Percentiles rank a stretch among this genome's conserved stretches.
Conservation (phyloP, 495 filamentous ascomycete species). For the Hypoxylon intermedium region DNA sequence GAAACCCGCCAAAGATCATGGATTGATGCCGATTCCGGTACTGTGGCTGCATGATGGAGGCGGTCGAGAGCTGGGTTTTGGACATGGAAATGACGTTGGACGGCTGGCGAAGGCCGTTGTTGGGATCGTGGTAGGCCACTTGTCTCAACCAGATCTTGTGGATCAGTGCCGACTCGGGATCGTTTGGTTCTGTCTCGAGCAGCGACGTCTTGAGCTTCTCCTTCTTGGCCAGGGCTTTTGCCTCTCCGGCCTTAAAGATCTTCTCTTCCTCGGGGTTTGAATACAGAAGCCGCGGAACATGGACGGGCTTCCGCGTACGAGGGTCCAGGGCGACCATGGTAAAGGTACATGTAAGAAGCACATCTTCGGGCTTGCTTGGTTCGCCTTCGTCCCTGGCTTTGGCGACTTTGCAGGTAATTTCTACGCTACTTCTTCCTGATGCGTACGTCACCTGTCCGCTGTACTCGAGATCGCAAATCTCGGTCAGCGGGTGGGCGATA, state of each 20-base stretch:
- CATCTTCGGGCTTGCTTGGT: conserved; percentile 67
- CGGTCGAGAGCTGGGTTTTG: conserved; percentile 69
- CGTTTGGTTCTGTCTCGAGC: conserved; percentile 75
- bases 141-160: conserved; percentile 82
- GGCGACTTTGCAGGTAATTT: conserved; percentile 77
- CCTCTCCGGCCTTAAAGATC: conserved; percentile 73
- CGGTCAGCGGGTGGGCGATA: conserved; percentile 73
- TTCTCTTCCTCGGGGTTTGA: conserved; percentile 75
- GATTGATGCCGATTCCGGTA: conserved; percentile 85
- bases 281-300: conserved; percentile 60
- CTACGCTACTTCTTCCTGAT: conserved; percentile 80
- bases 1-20: conserved; percentile 90
- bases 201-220: conserved; percentile 67
- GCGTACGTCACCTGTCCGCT: conserved; percentile 83
- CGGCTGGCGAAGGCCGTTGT: conserved; percentile 63
- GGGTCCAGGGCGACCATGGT: conserved; percentile 85
- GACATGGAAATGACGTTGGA: conserved; percentile 71
- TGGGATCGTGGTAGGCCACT: conserved; percentile 71
- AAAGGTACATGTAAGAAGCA: conserved; percentile 80
- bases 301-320: conserved; percentile 68
- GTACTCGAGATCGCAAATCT: conserved; percentile 82
- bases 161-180: conserved; percentile 77
- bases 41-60: conserved; percentile 87
- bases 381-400: conserved; percentile 65
- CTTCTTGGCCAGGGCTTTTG: conserved; percentile 78